These are phyloP conservation scores for Begonia fuchsioides DNA, from an alignment of 306 rosid genomes.

Conservation along the genomic window DNA sequence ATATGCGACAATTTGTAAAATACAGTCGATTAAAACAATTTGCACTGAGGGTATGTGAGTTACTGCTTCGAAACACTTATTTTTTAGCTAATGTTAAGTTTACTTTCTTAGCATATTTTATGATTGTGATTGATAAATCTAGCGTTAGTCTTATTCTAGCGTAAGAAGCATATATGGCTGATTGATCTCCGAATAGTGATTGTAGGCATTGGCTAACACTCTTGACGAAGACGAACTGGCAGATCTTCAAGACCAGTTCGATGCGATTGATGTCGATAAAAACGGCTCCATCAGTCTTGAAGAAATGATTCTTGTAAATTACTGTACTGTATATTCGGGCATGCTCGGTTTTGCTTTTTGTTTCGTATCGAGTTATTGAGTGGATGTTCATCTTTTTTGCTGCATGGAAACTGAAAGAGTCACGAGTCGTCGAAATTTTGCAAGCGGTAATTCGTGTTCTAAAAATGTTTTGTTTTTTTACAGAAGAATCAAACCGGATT, in stretches of 20 bases:
- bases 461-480: neutral
- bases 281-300: conserved; percentile 91
- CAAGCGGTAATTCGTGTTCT: conserved; percentile 44
- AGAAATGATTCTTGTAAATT: conserved; percentile 87
- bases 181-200: conserved; percentile 7
- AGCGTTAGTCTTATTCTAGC: too few species aligned
- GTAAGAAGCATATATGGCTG: neutral
- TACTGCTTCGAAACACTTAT: too few species aligned
- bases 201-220: conserved; percentile 94
- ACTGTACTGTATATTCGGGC: neutral
- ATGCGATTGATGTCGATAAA: conserved; percentile 96
- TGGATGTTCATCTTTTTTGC: conserved; percentile 1
- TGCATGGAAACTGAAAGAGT: conserved; percentile 91
- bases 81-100: too few species aligned
- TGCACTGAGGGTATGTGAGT: conserved; percentile 55
- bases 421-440: conserved; percentile 77
- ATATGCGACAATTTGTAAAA: conserved; percentile 87
- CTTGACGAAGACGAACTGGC: conserved; percentile 73
- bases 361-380: neutral
- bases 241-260: conserved; percentile 87
- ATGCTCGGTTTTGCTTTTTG: neutral
- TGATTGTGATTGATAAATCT: too few species aligned
- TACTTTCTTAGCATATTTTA: too few species aligned
- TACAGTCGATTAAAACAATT: conserved; percentile 95
- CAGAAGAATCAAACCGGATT: neutral